Evolutionary conservation across 257 asterid species (phyloP), one percentile per base, ranked within the genome.

Genomic region (Plantago major): DNA sequence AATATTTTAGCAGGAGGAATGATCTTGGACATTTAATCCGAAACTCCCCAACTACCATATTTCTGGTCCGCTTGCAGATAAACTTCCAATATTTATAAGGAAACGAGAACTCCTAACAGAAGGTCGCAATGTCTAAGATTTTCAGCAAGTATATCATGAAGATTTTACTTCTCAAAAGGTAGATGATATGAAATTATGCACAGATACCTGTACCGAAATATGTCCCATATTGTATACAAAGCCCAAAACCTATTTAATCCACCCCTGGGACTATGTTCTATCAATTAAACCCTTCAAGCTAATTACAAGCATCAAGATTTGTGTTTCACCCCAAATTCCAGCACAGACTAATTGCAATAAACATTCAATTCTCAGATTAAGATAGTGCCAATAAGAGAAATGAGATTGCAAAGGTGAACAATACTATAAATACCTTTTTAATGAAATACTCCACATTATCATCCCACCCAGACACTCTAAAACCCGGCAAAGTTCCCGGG

Each of bases 391-490:
- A 26, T 18, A 42, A 11, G 18, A 58, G 17, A 38, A 70, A 46
- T 42, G 53, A 71, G 55, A 30, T 42, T 62, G 50, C 46, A 60
- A 10, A 13, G 28, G 10, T 15, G 49, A 67, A 57, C 60, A 60
- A 60, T 19, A n/a, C 18, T 19, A 57, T 38, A 1, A 54, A 18
- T 71, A 93, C 99, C 94, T 87, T 87, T 64, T 79, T 73, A 14
- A 82, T 73, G 71, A 81, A 84, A 78, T 81, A 78, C 56, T 71
- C 84, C 61, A 80, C 43, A 33, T 72, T 80, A 59, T 76, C 94
- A 71, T 78, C 81, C 70, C 81, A 65, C 19, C 77, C 75, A 26
- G 80, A 58, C 65, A 74, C 81, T 58, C 73, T 60, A 68, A 67
- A 67, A 81, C 71, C 73, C 13, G 83, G 65, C 16, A 59, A 60